phyloP scores from a whole-genome alignment of 352 stramenopile genomes.

The Globisporangium nagaii region DNA sequence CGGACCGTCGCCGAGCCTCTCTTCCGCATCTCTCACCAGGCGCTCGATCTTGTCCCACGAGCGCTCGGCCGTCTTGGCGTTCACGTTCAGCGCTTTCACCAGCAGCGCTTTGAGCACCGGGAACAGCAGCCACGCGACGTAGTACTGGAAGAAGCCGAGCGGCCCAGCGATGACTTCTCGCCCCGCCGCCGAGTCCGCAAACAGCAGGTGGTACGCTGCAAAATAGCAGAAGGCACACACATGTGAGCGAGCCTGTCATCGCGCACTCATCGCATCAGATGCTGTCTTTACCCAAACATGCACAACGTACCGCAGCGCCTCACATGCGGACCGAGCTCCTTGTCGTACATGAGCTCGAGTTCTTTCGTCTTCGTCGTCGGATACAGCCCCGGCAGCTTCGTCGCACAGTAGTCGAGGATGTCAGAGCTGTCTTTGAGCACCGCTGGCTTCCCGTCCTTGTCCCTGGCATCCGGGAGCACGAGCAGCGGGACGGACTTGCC shows the following conservation, averaged over 20 bases:
- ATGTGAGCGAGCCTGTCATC: not conserved
- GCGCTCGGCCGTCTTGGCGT: slow-evolving; percentile 15
- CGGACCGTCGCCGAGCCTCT: slow-evolving; percentile 27
- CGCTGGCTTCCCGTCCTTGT: not conserved
- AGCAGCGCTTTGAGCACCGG: slow-evolving; percentile 27
- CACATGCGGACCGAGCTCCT: slow-evolving; percentile 27
- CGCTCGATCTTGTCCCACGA: slow-evolving; percentile 28
- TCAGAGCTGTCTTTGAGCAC: slow-evolving; percentile 33
- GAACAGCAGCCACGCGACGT: slow-evolving; percentile 15
- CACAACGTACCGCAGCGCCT: slow-evolving; percentile 19
- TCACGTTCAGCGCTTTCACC: slow-evolving; percentile 26
- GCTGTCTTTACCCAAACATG: slow-evolving; percentile 6
- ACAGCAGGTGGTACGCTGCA: slow-evolving; percentile 30
- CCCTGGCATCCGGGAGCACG: slow-evolving; percentile 9
- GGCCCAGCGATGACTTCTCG: slow-evolving; percentile 18
- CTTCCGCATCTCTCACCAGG: slow-evolving; percentile 15
- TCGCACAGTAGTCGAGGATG: slow-evolving; percentile 39
- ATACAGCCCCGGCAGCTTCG: slow-evolving; percentile 26
- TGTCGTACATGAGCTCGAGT: slow-evolving; percentile 40
- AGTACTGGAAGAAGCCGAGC: slow-evolving; percentile 17
- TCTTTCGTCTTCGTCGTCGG: slow-evolving; percentile 23
- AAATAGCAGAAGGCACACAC: not conserved
- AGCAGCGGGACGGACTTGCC: slow-evolving; percentile 40
- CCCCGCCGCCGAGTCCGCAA: slow-evolving; percentile 15
- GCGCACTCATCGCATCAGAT: not conserved